A percentile compares a stretch with the other conserved stretches of the same genome.
Evolutionary conservation across 2,329 filamentous ascomycete species (phyloP).

Genomic region (Davidsoniella eucalypti): DNA sequence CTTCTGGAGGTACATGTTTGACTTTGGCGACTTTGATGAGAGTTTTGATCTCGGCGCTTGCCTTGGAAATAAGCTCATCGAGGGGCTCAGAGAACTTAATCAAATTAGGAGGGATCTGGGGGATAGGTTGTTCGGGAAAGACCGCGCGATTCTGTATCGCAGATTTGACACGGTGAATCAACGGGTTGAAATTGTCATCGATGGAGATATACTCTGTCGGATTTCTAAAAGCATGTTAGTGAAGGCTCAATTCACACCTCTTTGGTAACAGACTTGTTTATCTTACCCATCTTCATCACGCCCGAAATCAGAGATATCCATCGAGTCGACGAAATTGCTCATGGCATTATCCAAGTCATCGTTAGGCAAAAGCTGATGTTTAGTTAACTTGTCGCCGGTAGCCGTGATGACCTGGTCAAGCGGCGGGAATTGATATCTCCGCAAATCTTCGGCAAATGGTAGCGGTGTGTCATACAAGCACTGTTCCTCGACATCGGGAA

Average conservation of each 20-base stretch:
- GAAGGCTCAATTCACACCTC: background rate
- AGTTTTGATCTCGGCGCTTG: conserved; percentile 39
- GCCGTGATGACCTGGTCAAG: conserved; percentile 75
- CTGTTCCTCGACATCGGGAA: conserved; percentile 66
- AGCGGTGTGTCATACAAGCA: conserved; percentile 79
- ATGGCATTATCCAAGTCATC: conserved; percentile 63
- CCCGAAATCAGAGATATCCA: conserved; percentile 64
- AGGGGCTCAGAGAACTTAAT: conserved; percentile 60
- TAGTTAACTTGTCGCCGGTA: conserved; percentile 61
- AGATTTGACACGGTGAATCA: conserved; percentile 77
- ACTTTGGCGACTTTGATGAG: conserved; percentile 58
- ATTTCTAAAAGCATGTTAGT: conserved; percentile 18
- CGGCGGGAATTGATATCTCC: conserved; percentile 80
- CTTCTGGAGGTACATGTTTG: conserved; percentile 77
- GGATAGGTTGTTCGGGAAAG: conserved; percentile 47
- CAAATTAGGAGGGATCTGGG: conserved; percentile 45
- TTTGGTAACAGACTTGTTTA: background rate
- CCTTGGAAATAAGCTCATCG: conserved; percentile 42
- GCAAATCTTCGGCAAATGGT: conserved; percentile 83
- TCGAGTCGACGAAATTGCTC: conserved; percentile 79
- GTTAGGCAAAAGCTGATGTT: conserved; percentile 70
- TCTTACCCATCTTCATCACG: conserved; percentile 58
- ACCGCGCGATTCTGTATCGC: conserved; percentile 71
- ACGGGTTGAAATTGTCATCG: conserved; percentile 69
- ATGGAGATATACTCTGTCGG: conserved; percentile 54